Evolutionary conservation across 768 basidiomycete genomes (phyloP).

Genomic region (Fomitopsis pulvina): DNA sequence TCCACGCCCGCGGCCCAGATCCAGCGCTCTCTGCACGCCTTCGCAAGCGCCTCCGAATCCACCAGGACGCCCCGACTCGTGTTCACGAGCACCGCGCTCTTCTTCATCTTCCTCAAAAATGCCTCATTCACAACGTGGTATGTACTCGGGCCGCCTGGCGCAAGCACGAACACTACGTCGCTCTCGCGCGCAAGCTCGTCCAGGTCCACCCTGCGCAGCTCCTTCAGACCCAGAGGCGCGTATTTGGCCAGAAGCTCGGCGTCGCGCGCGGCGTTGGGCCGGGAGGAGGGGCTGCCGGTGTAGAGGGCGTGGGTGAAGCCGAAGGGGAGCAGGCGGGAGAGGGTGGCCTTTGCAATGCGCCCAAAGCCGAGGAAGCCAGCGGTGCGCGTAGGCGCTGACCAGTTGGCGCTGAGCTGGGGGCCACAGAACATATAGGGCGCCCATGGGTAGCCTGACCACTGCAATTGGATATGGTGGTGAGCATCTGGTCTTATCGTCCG

Average conservation of each 20-base stretch:
- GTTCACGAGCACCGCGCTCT: constrained; percentile 77
- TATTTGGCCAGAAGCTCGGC: constrained; percentile 22
- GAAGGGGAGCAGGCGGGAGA: constrained; percentile 76
- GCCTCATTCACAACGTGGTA: constrained; percentile 62
- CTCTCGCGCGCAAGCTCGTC: constrained; percentile 69
- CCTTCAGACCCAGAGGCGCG: constrained; percentile 20
- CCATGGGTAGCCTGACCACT: constrained; percentile 84
- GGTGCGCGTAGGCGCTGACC: constrained; percentile 47
- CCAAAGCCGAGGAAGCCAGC: constrained; percentile 94
- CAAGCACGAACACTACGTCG: constrained; percentile 82
- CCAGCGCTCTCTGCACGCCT: constrained; percentile 67
- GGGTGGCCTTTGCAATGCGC: constrained; percentile 82
- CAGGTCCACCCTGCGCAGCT: constrained; percentile 50
- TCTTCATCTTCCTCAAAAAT: constrained; percentile 84
- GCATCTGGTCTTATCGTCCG: too few species aligned
- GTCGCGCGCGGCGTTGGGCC: constrained; percentile 34
- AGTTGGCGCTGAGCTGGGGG: constrained; percentile 60
- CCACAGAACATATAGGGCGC: constrained; percentile 83
- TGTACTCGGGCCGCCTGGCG: constrained; percentile 68
- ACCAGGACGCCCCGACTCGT: constrained; percentile 81
- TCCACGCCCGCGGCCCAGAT: constrained; percentile 93
- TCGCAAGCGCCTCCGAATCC: constrained; percentile 83
- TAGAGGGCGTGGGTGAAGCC: constrained; percentile 74
- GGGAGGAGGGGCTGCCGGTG: constrained; percentile 47
- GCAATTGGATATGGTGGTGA: neutral